Evolutionary conservation across 208 protist species (phyloP).

Genomic region (Acanthamoeba culbertsoni): DNA sequence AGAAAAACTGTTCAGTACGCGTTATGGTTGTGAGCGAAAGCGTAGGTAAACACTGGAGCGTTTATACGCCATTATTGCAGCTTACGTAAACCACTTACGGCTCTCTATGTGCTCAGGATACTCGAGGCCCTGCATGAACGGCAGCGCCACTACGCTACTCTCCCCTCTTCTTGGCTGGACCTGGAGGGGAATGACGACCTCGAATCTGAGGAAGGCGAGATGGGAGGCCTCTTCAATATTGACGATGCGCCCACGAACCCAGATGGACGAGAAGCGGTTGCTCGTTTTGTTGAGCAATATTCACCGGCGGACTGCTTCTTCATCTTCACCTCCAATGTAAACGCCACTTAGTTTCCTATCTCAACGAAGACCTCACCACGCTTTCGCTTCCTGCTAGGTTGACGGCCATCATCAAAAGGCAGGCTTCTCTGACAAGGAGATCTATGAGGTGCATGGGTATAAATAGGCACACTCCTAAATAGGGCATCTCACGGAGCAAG

Average conservation of each 20-base stretch:
- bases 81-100: background rate
- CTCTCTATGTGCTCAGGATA: background rate
- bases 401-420: background rate
- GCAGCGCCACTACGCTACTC: background rate
- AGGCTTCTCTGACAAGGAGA: background rate
- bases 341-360: background rate
- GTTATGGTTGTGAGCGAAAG: background rate
- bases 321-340: slow-evolving; percentile 25
- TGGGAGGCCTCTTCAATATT: background rate
- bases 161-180: background rate
- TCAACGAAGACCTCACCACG: background rate
- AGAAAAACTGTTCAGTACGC: background rate
- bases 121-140: background rate
- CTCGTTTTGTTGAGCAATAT: background rate
- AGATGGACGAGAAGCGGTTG: background rate
- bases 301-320: background rate
- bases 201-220: background rate
- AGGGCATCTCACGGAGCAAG: background rate
- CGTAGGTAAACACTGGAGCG: background rate
- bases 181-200: background rate
- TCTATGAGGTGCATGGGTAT: slow-evolving; percentile 27
- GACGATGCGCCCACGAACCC: background rate
- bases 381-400: background rate
- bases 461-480: background rate
- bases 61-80: background rate